phyloP scores from a whole-genome alignment of 768 basidiomycete genomes.

The Termitomyces sp. region DNA sequence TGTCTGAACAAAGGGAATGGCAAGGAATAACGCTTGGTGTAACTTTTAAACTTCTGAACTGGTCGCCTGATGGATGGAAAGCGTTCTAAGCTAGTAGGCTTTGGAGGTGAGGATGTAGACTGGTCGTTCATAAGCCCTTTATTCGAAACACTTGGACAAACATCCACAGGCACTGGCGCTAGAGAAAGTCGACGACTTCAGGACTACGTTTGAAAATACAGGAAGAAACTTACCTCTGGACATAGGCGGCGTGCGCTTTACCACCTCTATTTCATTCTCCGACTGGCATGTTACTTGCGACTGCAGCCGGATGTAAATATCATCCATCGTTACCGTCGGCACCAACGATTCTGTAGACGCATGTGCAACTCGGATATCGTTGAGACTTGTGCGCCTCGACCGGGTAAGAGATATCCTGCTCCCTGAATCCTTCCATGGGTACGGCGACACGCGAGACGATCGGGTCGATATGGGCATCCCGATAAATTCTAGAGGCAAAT shows the following conservation, averaged over 20 bases:
- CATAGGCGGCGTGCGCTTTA: conserved; percentile 23
- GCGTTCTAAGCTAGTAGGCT: conserved; percentile 24
- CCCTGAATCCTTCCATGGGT: conserved; percentile 3
- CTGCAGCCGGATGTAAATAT: conserved; percentile 22
- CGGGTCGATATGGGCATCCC: not conserved
- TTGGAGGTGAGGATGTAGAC: conserved; percentile 14
- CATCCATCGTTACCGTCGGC: conserved; percentile 20
- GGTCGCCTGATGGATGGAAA: conserved; percentile 27
- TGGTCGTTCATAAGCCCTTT: conserved; percentile 43
- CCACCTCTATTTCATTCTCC: conserved; percentile 24
- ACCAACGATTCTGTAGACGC: conserved; percentile 1
- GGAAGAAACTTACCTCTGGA: not conserved
- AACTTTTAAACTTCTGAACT: conserved; percentile 33
- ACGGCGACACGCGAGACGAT: conserved; percentile 7
- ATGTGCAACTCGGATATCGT: conserved; percentile 10
- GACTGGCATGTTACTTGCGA: conserved; percentile 7
- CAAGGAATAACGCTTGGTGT: conserved; percentile 46
- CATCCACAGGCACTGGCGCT: conserved; percentile 2
- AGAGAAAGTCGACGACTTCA: not conserved
- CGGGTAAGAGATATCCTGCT: not conserved
- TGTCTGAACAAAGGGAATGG: conserved; percentile 33
- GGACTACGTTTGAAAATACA: not conserved
- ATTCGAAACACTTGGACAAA: conserved; percentile 31
- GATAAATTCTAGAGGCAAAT: conserved; percentile 19
- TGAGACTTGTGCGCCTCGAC: conserved; percentile 20